Conservation (phyloP, 1,284 basidiomycete species). For the Trametes polyzona region DNA sequence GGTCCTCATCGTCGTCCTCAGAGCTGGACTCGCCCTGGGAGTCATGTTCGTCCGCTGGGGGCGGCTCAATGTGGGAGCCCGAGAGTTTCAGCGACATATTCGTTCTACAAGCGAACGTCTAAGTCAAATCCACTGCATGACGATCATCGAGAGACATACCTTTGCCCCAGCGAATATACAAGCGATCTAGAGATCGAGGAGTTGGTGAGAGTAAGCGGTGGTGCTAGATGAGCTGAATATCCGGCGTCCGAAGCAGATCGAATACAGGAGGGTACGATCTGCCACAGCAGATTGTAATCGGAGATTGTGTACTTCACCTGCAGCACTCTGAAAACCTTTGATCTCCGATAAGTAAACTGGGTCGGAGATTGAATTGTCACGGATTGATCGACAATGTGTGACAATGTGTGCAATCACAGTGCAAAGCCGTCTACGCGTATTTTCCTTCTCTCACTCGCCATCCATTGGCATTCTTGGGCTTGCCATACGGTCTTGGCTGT, state of each 20-base stretch:
- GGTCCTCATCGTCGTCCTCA: conserved; percentile 55
- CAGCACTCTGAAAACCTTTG: not conserved
- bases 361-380: not conserved
- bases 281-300: conserved; percentile 9
- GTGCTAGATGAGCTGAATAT: not conserved
- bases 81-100: conserved; percentile 22
- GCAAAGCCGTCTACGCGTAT: too few species aligned
- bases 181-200: too few species aligned
- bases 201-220: too few species aligned
- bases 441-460: not conserved
- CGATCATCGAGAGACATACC: not conserved
- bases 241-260: not conserved
- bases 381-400: too few species aligned
- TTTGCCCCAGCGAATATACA: too few species aligned
- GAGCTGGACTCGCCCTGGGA: conserved; percentile 14
- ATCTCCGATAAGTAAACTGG: not conserved
- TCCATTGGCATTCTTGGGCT: not conserved
- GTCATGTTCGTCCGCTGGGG: conserved; percentile 4
- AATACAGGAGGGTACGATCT: not conserved
- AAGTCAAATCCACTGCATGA: too few species aligned
- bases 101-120: too few species aligned
- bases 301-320: not conserved
- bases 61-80: conserved; percentile 11
- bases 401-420: not conserved
- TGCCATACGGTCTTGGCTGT: not conserved